A percentile compares a stretch with the other conserved stretches of the same genome.
phyloP scores from a whole-genome alignment of 257 asterid genomes.

The Osmanthus fragrans region DNA sequence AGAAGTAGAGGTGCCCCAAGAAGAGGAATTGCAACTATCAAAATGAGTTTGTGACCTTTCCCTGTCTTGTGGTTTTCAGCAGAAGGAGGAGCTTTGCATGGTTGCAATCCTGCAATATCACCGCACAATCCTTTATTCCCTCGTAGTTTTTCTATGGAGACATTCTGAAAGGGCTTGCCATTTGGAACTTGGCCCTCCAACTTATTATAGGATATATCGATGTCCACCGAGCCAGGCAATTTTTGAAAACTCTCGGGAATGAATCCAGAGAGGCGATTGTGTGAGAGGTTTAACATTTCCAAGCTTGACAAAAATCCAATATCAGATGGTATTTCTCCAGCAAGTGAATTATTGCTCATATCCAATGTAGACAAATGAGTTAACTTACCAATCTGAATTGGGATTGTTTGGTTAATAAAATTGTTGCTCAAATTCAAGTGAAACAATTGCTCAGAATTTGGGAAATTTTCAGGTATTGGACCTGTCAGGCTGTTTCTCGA shows the following conservation, averaged over 20 bases:
- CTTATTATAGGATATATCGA: conserved; percentile 19
- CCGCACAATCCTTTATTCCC: conserved; percentile 22
- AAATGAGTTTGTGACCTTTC: background rate
- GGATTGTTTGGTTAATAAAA: background rate
- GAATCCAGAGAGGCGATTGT: conserved; percentile 3
- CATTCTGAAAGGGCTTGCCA: background rate
- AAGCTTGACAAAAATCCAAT: background rate
- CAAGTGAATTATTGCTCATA: background rate
- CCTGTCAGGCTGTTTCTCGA: background rate
- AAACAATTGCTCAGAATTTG: background rate
- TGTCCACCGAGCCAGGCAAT: background rate
- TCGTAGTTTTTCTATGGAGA: background rate
- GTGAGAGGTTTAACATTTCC: background rate
- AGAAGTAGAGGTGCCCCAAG: background rate
- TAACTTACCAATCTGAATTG: background rate
- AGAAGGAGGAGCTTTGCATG: background rate
- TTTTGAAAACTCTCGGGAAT: background rate
- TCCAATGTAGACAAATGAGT: background rate
- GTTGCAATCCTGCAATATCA: background rate
- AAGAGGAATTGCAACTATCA: background rate
- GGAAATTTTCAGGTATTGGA: background rate
- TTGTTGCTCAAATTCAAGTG: background rate
- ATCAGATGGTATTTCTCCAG: background rate
- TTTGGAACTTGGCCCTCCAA: conserved; percentile 17
- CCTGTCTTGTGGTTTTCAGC: background rate